Evolutionary conservation across 106 monocot species (phyloP), one percentile per base, ranked within the genome.

Genomic region (Acorus calamus): DNA sequence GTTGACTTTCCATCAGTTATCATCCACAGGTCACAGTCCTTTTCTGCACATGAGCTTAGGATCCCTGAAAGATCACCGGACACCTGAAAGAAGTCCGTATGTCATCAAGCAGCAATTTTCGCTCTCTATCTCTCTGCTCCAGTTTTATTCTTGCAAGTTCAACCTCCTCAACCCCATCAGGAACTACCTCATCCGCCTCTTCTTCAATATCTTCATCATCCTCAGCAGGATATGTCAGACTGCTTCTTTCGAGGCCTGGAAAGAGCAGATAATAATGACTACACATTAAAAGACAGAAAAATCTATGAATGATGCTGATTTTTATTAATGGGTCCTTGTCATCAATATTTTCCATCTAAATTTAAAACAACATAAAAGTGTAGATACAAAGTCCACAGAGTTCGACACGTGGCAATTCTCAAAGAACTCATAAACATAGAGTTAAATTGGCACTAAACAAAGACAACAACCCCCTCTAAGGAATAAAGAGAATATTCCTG

Each of bases 161-260:
- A 49, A 98, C 92, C 58, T 98, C 98, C 73, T 98, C 98, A 53
- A 92, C 83, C 62, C 92, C 98, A 75, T 92, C 98, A 49, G 92
- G 98, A 71, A 92, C 92, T n/a, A 98, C 75, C 76, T 88, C 92
- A 80, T 98, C 85, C 52, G 85, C 72, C 69, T 86, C 98, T 63
- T 93, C 92, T 73, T 82, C 92, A 52, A 85, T 52, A 73, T 85
- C 88, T 57, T 87, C 87, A 65, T 89, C 83, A 61, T 89, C 92
- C 61, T 98, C 87, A 48, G 74, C 69, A 46, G 85, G 91, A 75
- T 81, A 91, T 47, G 78, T 61, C 2, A 91, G 73, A 73, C 72
- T 85, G 65, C 77, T 98, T 73, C n/a, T 83, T 91, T 56, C 78
- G 80, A 68, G 83, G 83, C 73, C 98, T 98, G 71, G 55, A 69